phyloP scores from a whole-genome alignment of 371 early-diverging fungal species.

The Pancytospora philotis region DNA sequence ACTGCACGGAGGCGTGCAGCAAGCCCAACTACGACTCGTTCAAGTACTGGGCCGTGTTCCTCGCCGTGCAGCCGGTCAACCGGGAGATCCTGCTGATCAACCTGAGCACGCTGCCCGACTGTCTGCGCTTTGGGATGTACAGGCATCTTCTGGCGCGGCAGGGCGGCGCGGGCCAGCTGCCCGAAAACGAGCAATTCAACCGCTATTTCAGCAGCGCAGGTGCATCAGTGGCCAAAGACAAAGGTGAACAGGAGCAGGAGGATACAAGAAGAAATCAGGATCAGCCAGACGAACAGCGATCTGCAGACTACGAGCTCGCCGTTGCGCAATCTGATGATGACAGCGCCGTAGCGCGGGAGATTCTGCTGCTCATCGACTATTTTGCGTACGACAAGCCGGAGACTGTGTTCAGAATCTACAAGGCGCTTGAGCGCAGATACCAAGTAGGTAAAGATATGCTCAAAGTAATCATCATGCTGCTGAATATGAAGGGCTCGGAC shows the following conservation, averaged over 20 bases:
- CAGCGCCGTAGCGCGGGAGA: too few relatives aligned
- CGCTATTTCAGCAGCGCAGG: background rate
- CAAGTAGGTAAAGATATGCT: slow-evolving; percentile 10
- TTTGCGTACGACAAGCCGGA: slow-evolving; percentile 7
- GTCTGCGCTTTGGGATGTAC: slow-evolving; percentile 28
- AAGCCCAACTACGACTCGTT: slow-evolving; percentile 8
- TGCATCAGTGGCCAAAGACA: background rate
- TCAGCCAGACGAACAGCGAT: too few relatives aligned
- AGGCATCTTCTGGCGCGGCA: slow-evolving; percentile 2
- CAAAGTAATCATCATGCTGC: slow-evolving; percentile 16
- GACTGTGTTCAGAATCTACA: slow-evolving; percentile 29
- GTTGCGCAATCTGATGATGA: too few relatives aligned
- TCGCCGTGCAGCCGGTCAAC: slow-evolving; percentile 14
- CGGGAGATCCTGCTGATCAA: slow-evolving; percentile 17
- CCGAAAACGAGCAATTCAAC: background rate
- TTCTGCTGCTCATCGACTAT: too few relatives aligned
- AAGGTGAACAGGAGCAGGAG: too few relatives aligned
- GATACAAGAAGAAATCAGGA: too few relatives aligned
- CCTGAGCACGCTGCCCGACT: background rate
- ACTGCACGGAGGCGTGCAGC: slow-evolving; percentile 25
- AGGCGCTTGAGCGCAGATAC: slow-evolving; percentile 20
- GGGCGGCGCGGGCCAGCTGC: background rate
- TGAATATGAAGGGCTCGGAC: slow-evolving; percentile 10
- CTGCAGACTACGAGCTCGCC: too few relatives aligned
- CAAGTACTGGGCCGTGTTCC: slow-evolving; percentile 41